Percentiles rank a stretch among this genome's conserved stretches.
phyloP scores from a whole-genome alignment of 257 asterid genomes.

The Paraleonurus japonicus region DNA sequence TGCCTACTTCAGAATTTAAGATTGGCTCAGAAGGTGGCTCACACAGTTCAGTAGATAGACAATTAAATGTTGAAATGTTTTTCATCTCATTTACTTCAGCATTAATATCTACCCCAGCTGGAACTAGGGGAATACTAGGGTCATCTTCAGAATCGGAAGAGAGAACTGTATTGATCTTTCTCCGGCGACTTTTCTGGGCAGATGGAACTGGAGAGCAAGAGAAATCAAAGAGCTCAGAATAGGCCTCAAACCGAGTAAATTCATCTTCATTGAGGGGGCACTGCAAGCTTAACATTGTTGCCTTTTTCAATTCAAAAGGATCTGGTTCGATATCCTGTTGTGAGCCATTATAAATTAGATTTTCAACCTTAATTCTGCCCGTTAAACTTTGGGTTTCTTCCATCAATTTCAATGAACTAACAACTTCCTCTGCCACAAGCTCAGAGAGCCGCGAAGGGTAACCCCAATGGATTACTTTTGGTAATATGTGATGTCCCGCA shows the following conservation, averaged over 20 bases:
- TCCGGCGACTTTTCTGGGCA: slow-evolving; percentile 41
- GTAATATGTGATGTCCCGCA: slow-evolving; percentile 75
- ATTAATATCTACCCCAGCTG: slow-evolving; percentile 32
- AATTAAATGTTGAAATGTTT: slow-evolving; percentile 28
- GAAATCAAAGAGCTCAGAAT: slow-evolving; percentile 44
- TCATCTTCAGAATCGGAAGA: slow-evolving; percentile 90
- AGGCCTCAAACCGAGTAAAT: slow-evolving; percentile 39
- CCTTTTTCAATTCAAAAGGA: slow-evolving; percentile 53
- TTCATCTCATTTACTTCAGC: slow-evolving; percentile 35
- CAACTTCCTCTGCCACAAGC: slow-evolving; percentile 74
- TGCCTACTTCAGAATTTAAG: slow-evolving; percentile 36
- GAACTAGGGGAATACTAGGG: slow-evolving; percentile 34
- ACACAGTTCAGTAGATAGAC: slow-evolving; percentile 37
- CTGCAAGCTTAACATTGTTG: slow-evolving; percentile 63
- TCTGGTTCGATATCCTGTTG: slow-evolving; percentile 36
- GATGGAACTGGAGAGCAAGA: slow-evolving; percentile 64
- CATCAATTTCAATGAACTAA: slow-evolving; percentile 49
- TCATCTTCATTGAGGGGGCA: slow-evolving; percentile 46
- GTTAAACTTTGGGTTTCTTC: slow-evolving; percentile 41
- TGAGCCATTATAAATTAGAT: slow-evolving; percentile 24
- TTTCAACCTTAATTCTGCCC: slow-evolving; percentile 37
- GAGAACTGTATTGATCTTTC: slow-evolving; percentile 54
- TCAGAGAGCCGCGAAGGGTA: slow-evolving; percentile 75
- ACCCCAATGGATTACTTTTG: slow-evolving; percentile 61
- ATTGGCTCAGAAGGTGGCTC: slow-evolving; percentile 35